phyloP scores from a whole-genome alignment of 1,284 basidiomycete genomes.

The Irpex sp. region DNA sequence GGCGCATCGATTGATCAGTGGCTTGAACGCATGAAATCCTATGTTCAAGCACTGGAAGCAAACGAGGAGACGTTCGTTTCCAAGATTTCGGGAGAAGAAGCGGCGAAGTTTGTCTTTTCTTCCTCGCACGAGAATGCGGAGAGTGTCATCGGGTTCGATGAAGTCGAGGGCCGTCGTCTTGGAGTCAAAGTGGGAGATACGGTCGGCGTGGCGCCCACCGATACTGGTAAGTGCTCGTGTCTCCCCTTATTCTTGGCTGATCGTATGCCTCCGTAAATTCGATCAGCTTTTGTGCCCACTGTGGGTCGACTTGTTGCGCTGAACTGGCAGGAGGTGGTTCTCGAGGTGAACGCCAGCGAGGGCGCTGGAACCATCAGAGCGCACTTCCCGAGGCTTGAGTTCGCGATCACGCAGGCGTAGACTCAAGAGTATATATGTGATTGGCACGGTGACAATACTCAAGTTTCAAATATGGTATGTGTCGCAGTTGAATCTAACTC shows the following conservation, averaged over 20 bases:
- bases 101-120: not conserved
- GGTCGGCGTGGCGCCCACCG: not conserved
- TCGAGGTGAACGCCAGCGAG: not conserved
- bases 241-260: too few relatives aligned
- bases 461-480: too few relatives aligned
- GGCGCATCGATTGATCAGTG: not conserved
- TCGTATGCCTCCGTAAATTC: too few relatives aligned
- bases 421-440: too few relatives aligned
- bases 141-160: not conserved
- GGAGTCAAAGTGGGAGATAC: not conserved
- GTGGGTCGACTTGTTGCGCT: not conserved
- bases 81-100: not conserved
- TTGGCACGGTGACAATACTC: too few relatives aligned
- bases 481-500: too few relatives aligned
- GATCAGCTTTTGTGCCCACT: not conserved
- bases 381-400: not conserved
- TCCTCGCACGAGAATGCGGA: not conserved
- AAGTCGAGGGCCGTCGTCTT: not conserved
- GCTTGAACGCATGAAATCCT: not conserved
- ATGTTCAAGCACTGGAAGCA: not conserved
- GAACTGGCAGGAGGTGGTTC: not conserved
- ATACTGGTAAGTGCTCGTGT: not conserved
- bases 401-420: not conserved
- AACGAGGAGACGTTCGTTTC: not conserved
- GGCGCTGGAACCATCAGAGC: not conserved